These are phyloP conservation scores for Aspergillus latus DNA, from an alignment of 2,329 filamentous ascomycete species.

Conservation along the genomic window DNA sequence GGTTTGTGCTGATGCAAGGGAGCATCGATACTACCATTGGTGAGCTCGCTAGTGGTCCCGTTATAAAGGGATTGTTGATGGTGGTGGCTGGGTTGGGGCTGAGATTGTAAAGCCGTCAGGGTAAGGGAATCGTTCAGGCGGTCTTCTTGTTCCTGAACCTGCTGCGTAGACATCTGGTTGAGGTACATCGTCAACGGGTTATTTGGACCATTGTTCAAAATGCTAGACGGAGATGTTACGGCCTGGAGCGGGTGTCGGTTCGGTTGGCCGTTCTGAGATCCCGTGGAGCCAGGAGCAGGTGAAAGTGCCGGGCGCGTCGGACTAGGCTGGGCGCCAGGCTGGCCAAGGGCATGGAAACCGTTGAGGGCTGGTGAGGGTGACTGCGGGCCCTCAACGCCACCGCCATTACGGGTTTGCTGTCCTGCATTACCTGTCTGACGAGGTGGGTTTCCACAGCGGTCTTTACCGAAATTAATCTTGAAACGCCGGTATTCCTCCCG, in stretches of 20 bases:
- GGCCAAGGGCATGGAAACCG: conserved; percentile 55
- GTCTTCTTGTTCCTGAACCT: conserved; percentile 66
- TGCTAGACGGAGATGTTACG: conserved; percentile 61
- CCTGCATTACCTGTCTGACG: conserved; percentile 73
- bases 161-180: conserved; percentile 65
- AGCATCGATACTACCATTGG: conserved; percentile 53
- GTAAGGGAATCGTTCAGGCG: conserved; percentile 45
- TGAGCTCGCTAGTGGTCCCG: conserved; percentile 64
- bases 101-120: conserved; percentile 53
- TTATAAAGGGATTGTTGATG: conserved; percentile 75
- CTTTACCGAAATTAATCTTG: conserved; percentile 99
- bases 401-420: conserved; percentile 64
- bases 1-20: conserved; percentile 57
- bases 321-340: conserved; percentile 59
- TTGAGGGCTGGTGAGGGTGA: conserved; percentile 58
- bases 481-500: conserved; percentile 97
- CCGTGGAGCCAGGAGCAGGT: conserved; percentile 55
- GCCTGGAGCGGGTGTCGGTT: conserved; percentile 59
- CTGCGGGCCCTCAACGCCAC: conserved; percentile 52
- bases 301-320: conserved; percentile 57
- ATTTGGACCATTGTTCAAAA: conserved; percentile 75
- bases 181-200: conserved; percentile 94
- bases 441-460: conserved; percentile 93
- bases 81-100: conserved; percentile 60
- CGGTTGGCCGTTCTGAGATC: conserved; percentile 57